A percentile compares a stretch with the other conserved stretches of the same genome.
phyloP scores from a whole-genome alignment of 2,329 filamentous ascomycete species.

The Trichoderma sp. region DNA sequence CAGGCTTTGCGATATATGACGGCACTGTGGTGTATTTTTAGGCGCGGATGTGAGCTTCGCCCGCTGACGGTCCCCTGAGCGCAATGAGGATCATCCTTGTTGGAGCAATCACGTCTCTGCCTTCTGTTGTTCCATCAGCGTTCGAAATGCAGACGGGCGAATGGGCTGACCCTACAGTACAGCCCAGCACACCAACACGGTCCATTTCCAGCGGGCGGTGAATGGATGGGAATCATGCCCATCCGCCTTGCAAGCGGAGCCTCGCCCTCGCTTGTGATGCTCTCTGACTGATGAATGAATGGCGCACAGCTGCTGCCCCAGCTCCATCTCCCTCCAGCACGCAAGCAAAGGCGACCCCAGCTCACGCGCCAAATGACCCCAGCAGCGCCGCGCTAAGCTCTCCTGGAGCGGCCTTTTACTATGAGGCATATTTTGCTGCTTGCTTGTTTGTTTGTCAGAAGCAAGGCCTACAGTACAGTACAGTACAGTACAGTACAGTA shows the following conservation, averaged over 20 bases:
- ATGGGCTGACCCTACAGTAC: conserved; percentile 20
- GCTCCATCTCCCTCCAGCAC: neutral
- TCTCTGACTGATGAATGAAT: conserved; percentile 15
- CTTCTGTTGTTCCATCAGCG: conserved; percentile 10
- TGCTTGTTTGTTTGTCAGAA: neutral
- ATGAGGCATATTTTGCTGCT: conserved; percentile 21
- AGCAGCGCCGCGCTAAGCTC: conserved; percentile 13
- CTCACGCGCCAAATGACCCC: conserved; percentile 22
- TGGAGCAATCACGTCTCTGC: neutral
- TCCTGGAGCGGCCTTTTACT: conserved; percentile 4
- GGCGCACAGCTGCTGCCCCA: conserved; percentile 11
- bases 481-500: neutral
- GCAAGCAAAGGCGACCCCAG: conserved; percentile 6
- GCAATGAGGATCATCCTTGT: conserved; percentile 12
- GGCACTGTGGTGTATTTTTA: conserved; percentile 7
- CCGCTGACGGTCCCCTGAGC: conserved; percentile 16
- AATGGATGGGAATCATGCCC: neutral
- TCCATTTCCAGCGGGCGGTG: conserved; percentile 13
- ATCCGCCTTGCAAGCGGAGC: conserved; percentile 22
- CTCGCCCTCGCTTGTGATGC: conserved; percentile 6
- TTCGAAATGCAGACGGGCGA: conserved; percentile 10
- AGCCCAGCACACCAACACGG: neutral
- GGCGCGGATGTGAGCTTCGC: conserved; percentile 18
- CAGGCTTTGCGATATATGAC: neutral
- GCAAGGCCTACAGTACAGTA: neutral